Percentiles rank a stretch among this genome's conserved stretches.
These are phyloP conservation scores for Mycosphaerella sp. DNA, from an alignment of 2,329 filamentous ascomycete species.

Conservation along the genomic window DNA sequence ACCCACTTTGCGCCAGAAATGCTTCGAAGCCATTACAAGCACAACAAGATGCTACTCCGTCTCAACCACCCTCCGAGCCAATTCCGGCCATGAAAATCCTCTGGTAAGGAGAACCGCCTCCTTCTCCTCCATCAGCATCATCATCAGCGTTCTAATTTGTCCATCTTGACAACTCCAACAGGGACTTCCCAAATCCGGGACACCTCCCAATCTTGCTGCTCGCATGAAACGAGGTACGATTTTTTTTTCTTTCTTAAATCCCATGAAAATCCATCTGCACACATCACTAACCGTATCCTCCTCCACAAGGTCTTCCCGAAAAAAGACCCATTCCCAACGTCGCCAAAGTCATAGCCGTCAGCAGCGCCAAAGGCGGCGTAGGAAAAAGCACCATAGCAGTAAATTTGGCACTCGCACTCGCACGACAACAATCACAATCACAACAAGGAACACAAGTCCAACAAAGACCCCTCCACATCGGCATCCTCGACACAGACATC, in stretches of 20 bases:
- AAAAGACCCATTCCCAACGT: slow-evolving; percentile 77
- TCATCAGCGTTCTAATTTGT: background rate
- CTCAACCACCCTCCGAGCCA: slow-evolving; percentile 38
- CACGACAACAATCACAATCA: slow-evolving; percentile 54
- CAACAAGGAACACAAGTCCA: too few relatives aligned
- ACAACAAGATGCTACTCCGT: slow-evolving; percentile 48
- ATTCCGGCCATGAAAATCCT: slow-evolving; percentile 70
- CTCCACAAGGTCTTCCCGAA: slow-evolving; percentile 57
- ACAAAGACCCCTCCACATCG: slow-evolving; percentile 54
- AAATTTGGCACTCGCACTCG: slow-evolving; percentile 86
- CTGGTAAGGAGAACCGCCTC: slow-evolving; percentile 50
- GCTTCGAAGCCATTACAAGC: background rate
- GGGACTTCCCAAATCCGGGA: slow-evolving; percentile 74
- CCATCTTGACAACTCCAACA: slow-evolving; percentile 34
- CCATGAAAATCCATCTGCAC: too few relatives aligned
- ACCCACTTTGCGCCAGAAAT: slow-evolving; percentile 4
- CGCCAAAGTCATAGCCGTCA: slow-evolving; percentile 89
- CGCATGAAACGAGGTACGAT: slow-evolving; percentile 60
- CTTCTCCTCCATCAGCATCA: background rate
- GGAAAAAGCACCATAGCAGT: slow-evolving; percentile 92
- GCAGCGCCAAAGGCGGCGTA: slow-evolving; percentile 95
- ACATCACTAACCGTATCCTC: background rate
- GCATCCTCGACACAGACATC: slow-evolving; percentile 92
- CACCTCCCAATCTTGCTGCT: slow-evolving; percentile 56
- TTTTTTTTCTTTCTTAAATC: background rate